A percentile compares a stretch with the other conserved stretches of the same genome.
phyloP scores from a whole-genome alignment of 176 grass and related monocot species.

The Raddia distichophylla region DNA sequence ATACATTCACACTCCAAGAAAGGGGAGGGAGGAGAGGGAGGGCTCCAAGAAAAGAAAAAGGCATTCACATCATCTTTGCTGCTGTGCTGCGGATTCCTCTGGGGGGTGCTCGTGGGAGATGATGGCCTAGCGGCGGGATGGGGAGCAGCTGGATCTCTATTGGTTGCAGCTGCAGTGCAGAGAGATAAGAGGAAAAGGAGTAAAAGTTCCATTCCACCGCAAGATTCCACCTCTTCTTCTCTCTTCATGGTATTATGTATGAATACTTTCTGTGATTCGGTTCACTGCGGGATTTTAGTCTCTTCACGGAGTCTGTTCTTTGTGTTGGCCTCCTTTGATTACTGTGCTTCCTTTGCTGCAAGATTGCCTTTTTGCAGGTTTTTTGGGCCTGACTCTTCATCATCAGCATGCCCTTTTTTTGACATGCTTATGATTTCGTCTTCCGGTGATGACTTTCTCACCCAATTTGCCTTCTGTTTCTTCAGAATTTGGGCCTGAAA shows the following conservation, averaged over 20 bases:
- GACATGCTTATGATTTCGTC: neutral
- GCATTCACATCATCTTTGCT: neutral
- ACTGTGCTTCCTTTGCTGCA: neutral
- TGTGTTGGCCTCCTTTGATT: slow-evolving; percentile 4
- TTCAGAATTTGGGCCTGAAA: neutral
- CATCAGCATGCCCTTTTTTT: slow-evolving; percentile 19
- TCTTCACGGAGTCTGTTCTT: neutral
- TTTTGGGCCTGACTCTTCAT: slow-evolving; percentile 9
- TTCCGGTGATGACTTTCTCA: neutral
- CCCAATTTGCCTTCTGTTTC: neutral
- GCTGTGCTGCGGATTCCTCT: neutral
- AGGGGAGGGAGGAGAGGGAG: neutral
- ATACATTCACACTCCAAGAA: neutral
- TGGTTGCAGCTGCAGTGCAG: slow-evolving; percentile 57
- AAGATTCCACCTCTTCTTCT: neutral
- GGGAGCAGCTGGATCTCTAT: slow-evolving; percentile 57
- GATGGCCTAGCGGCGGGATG: slow-evolving; percentile 46
- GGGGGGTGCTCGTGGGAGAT: neutral
- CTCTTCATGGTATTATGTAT: neutral
- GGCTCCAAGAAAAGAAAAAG: neutral
- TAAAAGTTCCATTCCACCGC: slow-evolving; percentile 11
- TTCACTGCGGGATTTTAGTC: neutral
- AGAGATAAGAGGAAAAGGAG: slow-evolving; percentile 2
- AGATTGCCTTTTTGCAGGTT: slow-evolving; percentile 37
- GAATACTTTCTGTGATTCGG: neutral